Conservation (phyloP, 1,284 basidiomycete genomes). For the Tylopilus sp. region DNA sequence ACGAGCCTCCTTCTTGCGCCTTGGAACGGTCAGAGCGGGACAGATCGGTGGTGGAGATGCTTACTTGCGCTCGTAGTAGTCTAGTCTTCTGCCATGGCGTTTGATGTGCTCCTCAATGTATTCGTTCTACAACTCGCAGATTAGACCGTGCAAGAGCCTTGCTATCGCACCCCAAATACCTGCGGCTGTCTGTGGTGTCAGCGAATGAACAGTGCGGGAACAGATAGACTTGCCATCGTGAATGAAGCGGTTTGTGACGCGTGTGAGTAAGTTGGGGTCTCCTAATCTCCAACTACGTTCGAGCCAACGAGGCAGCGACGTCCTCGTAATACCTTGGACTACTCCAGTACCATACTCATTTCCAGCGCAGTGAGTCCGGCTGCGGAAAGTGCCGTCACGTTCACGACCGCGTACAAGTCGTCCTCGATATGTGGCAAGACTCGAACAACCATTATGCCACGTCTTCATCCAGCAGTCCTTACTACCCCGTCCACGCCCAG, state of each 20-base stretch:
- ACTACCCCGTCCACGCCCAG: slow-evolving; percentile 49
- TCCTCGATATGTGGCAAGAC: slow-evolving; percentile 66
- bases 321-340: too few relatives aligned
- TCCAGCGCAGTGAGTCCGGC: slow-evolving; percentile 2
- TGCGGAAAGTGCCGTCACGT: slow-evolving; percentile 29
- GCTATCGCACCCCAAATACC: slow-evolving; percentile 39
- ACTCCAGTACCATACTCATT: too few relatives aligned
- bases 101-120: slow-evolving; percentile 91
- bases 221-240: slow-evolving; percentile 50
- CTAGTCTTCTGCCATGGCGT: slow-evolving; percentile 79
- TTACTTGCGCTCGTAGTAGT: slow-evolving; percentile 82
- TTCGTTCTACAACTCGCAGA: slow-evolving; percentile 59
- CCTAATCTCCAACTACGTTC: too few relatives aligned
- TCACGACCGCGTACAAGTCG: slow-evolving; percentile 4
- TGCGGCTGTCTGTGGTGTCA: slow-evolving; percentile 54
- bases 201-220: slow-evolving; percentile 14
- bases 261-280: too few relatives aligned
- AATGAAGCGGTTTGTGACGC: slow-evolving; percentile 23
- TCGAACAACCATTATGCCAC: slow-evolving; percentile 45
- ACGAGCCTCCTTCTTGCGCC: slow-evolving; percentile 93
- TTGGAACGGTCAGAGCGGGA: slow-evolving; percentile 32
- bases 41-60: slow-evolving; percentile 27
- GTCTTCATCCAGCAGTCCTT: slow-evolving; percentile 52
- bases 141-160: slow-evolving; percentile 12
- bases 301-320: too few relatives aligned